A percentile compares a stretch with the other conserved stretches of the same genome.
These are phyloP conservation scores for Oryza meyeriana DNA, from an alignment of 176 grass and related monocot species.

Conservation along the genomic window DNA sequence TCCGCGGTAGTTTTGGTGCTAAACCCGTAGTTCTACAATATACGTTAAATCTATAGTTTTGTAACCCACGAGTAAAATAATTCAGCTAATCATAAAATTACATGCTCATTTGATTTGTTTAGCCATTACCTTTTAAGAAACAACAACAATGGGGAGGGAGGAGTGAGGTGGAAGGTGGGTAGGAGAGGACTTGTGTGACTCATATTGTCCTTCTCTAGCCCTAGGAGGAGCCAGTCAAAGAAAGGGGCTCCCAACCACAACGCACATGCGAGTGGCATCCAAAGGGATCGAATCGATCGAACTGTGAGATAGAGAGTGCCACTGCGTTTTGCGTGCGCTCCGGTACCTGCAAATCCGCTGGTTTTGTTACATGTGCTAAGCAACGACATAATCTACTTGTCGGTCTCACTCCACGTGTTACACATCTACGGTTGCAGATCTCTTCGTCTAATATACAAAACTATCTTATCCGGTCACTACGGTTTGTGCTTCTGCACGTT, in stretches of 20 bases:
- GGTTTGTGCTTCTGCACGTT: not conserved
- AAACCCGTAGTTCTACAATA: no score
- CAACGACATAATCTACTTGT: not conserved
- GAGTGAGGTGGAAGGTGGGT: conserved; percentile 24
- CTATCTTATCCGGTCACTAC: not conserved
- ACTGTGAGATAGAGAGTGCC: not conserved
- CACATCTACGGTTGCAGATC: not conserved
- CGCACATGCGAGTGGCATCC: conserved; percentile 34
- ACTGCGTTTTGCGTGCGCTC: no score
- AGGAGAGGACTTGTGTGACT: conserved; percentile 8
- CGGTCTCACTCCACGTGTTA: conserved; percentile 1
- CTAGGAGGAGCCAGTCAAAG: conserved; percentile 27
- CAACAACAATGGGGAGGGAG: conserved; percentile 20
- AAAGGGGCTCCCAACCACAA: conserved; percentile 33
- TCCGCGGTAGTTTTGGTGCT: no score
- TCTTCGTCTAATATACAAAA: not conserved
- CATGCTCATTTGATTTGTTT: no score
- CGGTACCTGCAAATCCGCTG: not conserved
- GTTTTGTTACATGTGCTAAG: not conserved
- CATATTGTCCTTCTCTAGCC: not conserved
- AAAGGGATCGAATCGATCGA: not conserved
- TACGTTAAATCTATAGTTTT: not conserved
- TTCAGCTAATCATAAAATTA: no score
- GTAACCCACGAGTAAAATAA: no score
- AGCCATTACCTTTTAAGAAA: not conserved